Base-by-base conservation (phyloP, 2,329 filamentous ascomycete genomes). In the Tolypocladium capitatum region DNA sequence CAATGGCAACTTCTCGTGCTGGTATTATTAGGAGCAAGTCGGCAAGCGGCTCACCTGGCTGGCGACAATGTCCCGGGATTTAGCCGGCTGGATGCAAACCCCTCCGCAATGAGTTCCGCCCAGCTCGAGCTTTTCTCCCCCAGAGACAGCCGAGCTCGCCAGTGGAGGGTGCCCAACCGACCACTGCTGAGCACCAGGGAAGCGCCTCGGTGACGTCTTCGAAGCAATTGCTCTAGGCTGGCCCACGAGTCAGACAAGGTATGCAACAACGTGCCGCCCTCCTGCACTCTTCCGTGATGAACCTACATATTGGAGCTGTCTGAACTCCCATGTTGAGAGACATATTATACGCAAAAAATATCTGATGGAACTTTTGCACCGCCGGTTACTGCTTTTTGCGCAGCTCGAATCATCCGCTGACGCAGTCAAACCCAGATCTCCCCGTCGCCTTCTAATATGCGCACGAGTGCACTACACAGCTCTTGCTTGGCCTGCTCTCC, bases 281-380 rank as follows among this genome's bases (percentile, higher is more conserved):
- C 21, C n/a, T 30, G 21, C 16, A 38, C 45, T 48, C 51, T 61
- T 61, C 52, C 47, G 53, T 75, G 72, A 75, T 74, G 71, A 69
- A 57, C 55, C 59, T 54, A 60, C 62, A 70, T 84, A 86, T 86
- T 86, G 83, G 83, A 86, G 83, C 83, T 86, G 81, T 86, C 83
- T 80, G 68, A 75, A 67, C 76, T 71, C 64, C 63, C 62, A 68
- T 83, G 80, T 72, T 75, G 81, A 85, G 73, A 69, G 62, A 62
- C 60, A 65, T 67, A 64, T 72, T 62, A 75, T 81, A 81, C 78
- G 77, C 74, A 69, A 75, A 67, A 64, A 31, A 9, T 60, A 58
- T 61, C 68, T 71, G 64, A 64, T 55, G 46, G 51, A 55, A 53
- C 4, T 38, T 10, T 16, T 6, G 11, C 16, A 21, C 36, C 47